These are phyloP conservation scores for Suillus subluteus DNA, from an alignment of 768 basidiomycete species.

Conservation along the genomic window DNA sequence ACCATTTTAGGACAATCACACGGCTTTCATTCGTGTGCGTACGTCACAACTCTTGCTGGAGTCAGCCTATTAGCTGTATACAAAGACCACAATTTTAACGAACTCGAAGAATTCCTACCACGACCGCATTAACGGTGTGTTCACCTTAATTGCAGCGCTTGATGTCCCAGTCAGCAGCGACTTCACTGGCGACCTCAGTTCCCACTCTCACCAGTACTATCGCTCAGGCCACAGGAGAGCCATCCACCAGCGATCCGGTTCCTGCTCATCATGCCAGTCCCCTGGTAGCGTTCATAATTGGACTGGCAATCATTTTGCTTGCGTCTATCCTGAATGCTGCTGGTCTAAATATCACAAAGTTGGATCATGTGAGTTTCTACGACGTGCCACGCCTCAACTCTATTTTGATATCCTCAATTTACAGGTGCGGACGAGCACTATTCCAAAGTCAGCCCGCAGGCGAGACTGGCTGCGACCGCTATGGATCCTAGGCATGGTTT, in stretches of 20 bases:
- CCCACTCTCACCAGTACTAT: conserved; percentile 22
- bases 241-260: conserved; percentile 22
- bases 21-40: background rate
- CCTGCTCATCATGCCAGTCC: conserved; percentile 52
- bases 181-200: conserved; percentile 10
- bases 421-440: conserved; percentile 69
- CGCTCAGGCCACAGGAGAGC: conserved; percentile 20
- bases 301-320: conserved; percentile 80
- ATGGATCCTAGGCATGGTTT: conserved; percentile 89
- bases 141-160: conserved; percentile 8
- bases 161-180: conserved; percentile 23
- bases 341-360: conserved; percentile 92
- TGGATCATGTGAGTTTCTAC: conserved; percentile 74
- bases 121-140: background rate
- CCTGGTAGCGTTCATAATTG: conserved; percentile 78
- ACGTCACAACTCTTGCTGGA: conserved; percentile 2
- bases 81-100: background rate
- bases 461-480: conserved; percentile 83
- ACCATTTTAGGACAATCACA: background rate
- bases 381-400: background rate
- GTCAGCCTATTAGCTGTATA: background rate
- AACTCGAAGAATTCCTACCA: background rate
- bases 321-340: conserved; percentile 89
- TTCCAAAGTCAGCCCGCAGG: conserved; percentile 76
- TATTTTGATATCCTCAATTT: conserved; percentile 7